Evolutionary conservation across 345 rosid species (phyloP).

Genomic region (Pseudoturritis turrita): DNA sequence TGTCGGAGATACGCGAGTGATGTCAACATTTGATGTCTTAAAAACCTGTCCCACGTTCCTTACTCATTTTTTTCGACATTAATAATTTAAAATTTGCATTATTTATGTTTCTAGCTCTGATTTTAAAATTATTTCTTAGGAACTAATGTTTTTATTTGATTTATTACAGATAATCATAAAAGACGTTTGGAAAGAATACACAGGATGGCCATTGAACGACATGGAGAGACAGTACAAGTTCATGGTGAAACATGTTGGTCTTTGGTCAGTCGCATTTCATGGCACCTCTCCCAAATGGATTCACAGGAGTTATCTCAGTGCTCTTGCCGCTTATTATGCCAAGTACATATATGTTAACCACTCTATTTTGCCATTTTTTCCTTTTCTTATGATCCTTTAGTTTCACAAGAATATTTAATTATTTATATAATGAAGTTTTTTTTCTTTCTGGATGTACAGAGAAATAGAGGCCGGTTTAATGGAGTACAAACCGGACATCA

Average conservation of each 20-base stretch:
- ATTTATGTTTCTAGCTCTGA: background rate
- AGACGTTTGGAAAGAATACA: constrained; percentile 95
- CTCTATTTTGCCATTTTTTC: background rate
- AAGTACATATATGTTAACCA: constrained; percentile 43
- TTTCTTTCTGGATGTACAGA: constrained; percentile 32
- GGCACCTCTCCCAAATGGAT: constrained; percentile 96
- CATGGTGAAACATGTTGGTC: constrained; percentile 92
- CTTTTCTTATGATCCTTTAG: background rate
- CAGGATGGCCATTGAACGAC: constrained; percentile 95
- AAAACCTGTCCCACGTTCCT: constrained; percentile 27
- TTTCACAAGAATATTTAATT: background rate
- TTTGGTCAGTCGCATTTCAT: constrained; percentile 97
- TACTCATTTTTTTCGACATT: background rate
- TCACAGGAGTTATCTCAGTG: constrained; percentile 81
- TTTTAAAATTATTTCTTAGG: background rate
- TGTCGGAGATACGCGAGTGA: constrained; percentile 26
- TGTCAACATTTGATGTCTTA: constrained; percentile 17
- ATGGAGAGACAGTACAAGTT: constrained; percentile 94
- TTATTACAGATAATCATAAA: constrained; percentile 64
- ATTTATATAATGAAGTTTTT: background rate
- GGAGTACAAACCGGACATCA: constrained; percentile 91
- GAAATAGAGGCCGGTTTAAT: constrained; percentile 92
- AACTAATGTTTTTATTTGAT: background rate
- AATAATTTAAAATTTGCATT: background rate
- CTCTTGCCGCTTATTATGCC: constrained; percentile 93